phyloP scores from a whole-genome alignment of 2,329 filamentous ascomycete genomes.

The Didymella sp. region DNA sequence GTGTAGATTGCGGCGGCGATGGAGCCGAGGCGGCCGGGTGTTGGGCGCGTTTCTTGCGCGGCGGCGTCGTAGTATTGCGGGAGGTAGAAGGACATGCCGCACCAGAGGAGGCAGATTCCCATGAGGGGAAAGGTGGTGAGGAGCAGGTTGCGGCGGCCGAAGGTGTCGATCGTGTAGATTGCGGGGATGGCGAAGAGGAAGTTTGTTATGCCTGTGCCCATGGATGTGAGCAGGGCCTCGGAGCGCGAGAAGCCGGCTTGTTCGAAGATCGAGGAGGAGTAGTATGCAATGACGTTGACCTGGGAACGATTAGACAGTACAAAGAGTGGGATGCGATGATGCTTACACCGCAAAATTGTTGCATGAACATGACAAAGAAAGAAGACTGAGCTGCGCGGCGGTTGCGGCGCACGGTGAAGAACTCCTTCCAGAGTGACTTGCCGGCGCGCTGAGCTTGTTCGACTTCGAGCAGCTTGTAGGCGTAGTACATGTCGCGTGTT shows the following conservation, averaged over 20 bases:
- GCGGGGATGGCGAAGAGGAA: slow-evolving; percentile 56
- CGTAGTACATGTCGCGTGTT: slow-evolving; percentile 64
- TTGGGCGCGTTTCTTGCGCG: slow-evolving; percentile 10
- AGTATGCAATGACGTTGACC: slow-evolving; percentile 16
- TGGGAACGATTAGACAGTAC: background rate
- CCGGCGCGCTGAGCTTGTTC: slow-evolving; percentile 46
- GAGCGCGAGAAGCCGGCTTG: slow-evolving; percentile 45
- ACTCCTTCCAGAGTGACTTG: slow-evolving; percentile 42
- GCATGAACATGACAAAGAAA: slow-evolving; percentile 49
- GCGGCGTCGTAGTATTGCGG: slow-evolving; percentile 21
- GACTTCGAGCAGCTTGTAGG: slow-evolving; percentile 45
- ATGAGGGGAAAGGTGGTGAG: slow-evolving; percentile 58
- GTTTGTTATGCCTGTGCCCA: slow-evolving; percentile 56
- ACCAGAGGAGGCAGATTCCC: slow-evolving; percentile 49
- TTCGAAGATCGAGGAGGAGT: slow-evolving; percentile 38
- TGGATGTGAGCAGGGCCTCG: slow-evolving; percentile 50
- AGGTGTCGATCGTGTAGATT: slow-evolving; percentile 55
- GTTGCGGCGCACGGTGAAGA: slow-evolving; percentile 44
- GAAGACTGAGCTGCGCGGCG: slow-evolving; percentile 44
- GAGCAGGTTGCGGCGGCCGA: slow-evolving; percentile 53
- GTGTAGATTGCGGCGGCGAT: slow-evolving; percentile 56
- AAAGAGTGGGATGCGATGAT: background rate
- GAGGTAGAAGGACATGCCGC: slow-evolving; percentile 41
- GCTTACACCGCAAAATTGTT: slow-evolving; percentile 46
- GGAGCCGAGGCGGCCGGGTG: slow-evolving; percentile 36